Evolutionary conservation across 345 rosid species (phyloP).

Genomic region (rapeseed (Brassica napus)): DNA sequence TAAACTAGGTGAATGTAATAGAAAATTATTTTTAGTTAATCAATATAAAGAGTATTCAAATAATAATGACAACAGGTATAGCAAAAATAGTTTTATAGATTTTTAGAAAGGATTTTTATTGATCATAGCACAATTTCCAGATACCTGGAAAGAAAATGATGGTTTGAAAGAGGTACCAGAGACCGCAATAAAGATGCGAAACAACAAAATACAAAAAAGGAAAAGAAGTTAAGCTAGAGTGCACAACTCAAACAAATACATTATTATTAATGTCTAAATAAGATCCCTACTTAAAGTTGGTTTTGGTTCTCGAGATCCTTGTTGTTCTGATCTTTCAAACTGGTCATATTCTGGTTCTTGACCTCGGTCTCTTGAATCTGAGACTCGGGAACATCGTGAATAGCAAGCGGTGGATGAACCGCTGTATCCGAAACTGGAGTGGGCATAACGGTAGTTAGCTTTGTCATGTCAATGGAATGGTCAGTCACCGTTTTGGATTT

Average conservation of each 20-base stretch:
- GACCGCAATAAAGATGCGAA: constrained; percentile 8
- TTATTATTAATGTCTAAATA: constrained; percentile 37
- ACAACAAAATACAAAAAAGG: neutral
- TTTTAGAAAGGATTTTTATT: constrained; percentile 4
- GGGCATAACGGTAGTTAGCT: constrained; percentile 15
- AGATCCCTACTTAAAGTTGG: constrained; percentile 28
- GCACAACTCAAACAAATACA: constrained; percentile 39
- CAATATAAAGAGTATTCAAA: neutral
- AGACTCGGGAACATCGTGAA: constrained; percentile 16
- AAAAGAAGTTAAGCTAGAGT: constrained; percentile 14
- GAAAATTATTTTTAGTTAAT: neutral
- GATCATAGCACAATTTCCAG: constrained; percentile 25
- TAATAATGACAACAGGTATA: neutral
- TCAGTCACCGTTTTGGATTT: constrained; percentile 27
- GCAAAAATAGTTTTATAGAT: neutral
- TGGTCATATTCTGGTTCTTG: constrained; percentile 12
- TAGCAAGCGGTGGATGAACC: constrained; percentile 2
- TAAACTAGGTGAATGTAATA: neutral
- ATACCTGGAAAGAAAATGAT: constrained; percentile 29
- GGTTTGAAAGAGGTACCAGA: constrained; percentile 1
- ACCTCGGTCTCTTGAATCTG: constrained; percentile 21
- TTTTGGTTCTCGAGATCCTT: constrained; percentile 24
- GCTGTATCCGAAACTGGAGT: neutral
- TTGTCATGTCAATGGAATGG: constrained; percentile 36
- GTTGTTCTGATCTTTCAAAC: neutral